Conservation (phyloP, 805 yeast species). For the Priceomyces haplophilus region DNA sequence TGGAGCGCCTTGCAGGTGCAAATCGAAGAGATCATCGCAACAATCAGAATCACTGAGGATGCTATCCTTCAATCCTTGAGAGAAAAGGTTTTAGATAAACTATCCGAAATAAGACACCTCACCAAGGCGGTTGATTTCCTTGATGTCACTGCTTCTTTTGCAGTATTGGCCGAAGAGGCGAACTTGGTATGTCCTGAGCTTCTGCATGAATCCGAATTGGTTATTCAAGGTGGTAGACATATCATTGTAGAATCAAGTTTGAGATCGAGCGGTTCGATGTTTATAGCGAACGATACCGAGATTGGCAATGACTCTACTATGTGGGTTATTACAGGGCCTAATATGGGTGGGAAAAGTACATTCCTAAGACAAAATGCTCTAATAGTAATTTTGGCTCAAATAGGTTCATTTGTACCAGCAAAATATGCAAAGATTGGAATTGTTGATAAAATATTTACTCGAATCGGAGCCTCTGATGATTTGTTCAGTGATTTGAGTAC, state of each 20-base stretch:
- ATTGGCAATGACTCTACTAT: constrained; percentile 19
- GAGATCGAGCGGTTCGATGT: constrained; percentile 43
- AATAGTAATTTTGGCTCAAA: constrained; percentile 66
- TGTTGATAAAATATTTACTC: constrained; percentile 73
- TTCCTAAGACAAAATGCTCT: constrained; percentile 74
- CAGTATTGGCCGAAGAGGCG: constrained; percentile 65
- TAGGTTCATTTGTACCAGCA: constrained; percentile 77
- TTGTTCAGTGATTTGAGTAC: constrained; percentile 75
- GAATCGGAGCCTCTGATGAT: constrained; percentile 87
- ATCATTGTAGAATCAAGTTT: constrained; percentile 80
- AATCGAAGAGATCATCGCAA: constrained; percentile 43
- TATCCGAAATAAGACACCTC: constrained; percentile 47
- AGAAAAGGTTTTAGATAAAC: constrained; percentile 39
- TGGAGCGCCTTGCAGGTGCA: constrained; percentile 56
- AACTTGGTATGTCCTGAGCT: constrained; percentile 65
- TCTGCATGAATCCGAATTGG: constrained; percentile 44
- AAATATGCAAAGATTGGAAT: constrained; percentile 55
- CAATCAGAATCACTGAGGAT: constrained; percentile 56
- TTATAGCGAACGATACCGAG: constrained; percentile 41
- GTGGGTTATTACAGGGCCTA: constrained; percentile 79
- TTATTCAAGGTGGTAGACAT: constrained; percentile 71
- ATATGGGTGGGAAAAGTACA: constrained; percentile 87
- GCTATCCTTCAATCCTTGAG: constrained; percentile 50
- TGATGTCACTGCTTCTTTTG: constrained; percentile 74
- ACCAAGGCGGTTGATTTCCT: constrained; percentile 57